Conservation (phyloP, 441 rosid genomes). For the Arabidopsis lyrata region DNA sequence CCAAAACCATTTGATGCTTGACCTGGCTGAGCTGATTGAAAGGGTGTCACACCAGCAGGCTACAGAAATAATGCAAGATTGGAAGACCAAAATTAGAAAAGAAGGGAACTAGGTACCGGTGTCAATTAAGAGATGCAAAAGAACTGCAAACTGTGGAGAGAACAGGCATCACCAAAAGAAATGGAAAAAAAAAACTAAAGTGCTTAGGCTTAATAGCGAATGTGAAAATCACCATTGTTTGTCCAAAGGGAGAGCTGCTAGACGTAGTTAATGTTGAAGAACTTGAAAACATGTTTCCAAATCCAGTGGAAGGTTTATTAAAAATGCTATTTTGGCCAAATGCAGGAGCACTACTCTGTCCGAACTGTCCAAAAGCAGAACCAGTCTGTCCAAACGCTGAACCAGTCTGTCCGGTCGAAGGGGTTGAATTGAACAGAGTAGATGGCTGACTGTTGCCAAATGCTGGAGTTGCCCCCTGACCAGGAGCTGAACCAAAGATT, state of each 20-base stretch:
- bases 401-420: constrained; percentile 58
- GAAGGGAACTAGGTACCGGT: background rate
- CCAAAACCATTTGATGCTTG: constrained; percentile 63
- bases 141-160: background rate
- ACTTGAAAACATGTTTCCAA: constrained; percentile 61
- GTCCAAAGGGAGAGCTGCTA: constrained; percentile 56
- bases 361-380: constrained; percentile 43
- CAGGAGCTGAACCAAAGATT: constrained; percentile 57
- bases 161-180: constrained; percentile 12
- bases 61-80: constrained; percentile 45
- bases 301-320: constrained; percentile 66
- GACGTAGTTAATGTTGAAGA: constrained; percentile 59
- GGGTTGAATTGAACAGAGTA: constrained; percentile 60
- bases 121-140: constrained; percentile 11
- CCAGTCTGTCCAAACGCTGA: constrained; percentile 42
- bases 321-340: constrained; percentile 56
- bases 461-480: constrained; percentile 57
- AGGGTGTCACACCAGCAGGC: constrained; percentile 62
- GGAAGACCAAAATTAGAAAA: constrained; percentile 20
- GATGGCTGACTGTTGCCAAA: constrained; percentile 71
- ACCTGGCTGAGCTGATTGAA: constrained; percentile 74
- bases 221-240: constrained; percentile 56
- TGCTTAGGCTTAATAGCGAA: background rate
- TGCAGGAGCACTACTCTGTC: constrained; percentile 55
- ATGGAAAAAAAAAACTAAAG: background rate